Base-by-base conservation (phyloP, 148 eudicot species). In the Chenopodium berlandieri region DNA sequence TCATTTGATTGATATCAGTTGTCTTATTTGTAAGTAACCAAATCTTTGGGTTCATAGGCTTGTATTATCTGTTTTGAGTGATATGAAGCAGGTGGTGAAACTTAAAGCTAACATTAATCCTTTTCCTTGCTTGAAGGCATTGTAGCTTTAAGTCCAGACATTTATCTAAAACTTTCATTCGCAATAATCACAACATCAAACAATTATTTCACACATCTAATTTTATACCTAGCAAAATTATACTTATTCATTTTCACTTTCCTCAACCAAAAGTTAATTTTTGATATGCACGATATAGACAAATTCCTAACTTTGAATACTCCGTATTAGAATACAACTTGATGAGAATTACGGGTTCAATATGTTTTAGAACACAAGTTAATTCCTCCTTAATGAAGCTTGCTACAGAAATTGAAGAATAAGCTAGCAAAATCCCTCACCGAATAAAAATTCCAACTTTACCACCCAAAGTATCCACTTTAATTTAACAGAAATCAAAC, bases 51-150 rank as follows among this genome's bases (percentile, higher is more conserved):
- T n/a, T 9, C 30, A 46, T 40, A 44, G 17, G 22, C 75, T 20
- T 46, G 22, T 32, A 69, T 7, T 9, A 69, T 22, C 47, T 16
- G 2, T 62, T 69, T 14, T 17, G n/a, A 6, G 47, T 32, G 37
- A 14, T n/a, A 62, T 7, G 66, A 20, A 20, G 30, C 31, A 73
- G 54, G 32, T 3, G 9, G 60, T 47, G 9, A 73, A 73, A 48
- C 76, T 47, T 23, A 48, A 73, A 73, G 19, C 76, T 73, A 34
- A 44, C 16, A 72, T 16, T 44, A 3, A 72, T 72, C 75, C 30
- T 20, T 44, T 8, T 46, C 14, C 30, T 22, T 44, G n/a, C 75
- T 52, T 72, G 7, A n/a, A 63, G 54, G 30, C 9, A 40, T 76
- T 40, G 52, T 52, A n/a, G 27, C 10, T 64, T 54, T 37, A 37